A percentile compares a stretch with the other conserved stretches of the same genome.
Evolutionary conservation across 2,329 filamentous ascomycete species (phyloP).

Genomic region (Fusarium chlamydosporum): DNA sequence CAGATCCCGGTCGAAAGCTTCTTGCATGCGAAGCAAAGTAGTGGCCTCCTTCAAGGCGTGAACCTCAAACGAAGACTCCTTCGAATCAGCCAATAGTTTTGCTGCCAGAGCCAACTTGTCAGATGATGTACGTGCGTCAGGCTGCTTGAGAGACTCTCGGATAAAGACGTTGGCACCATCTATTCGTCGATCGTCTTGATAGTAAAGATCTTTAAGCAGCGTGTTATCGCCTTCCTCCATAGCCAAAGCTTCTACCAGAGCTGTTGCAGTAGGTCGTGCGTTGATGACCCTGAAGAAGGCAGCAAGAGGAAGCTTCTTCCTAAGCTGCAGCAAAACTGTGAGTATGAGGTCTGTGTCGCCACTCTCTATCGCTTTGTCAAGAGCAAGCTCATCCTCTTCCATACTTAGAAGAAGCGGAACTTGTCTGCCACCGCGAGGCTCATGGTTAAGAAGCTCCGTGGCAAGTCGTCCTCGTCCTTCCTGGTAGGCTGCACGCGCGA

Average conservation of each 20-base stretch:
- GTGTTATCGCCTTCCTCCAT: constrained; percentile 77
- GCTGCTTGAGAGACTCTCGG: constrained; percentile 82
- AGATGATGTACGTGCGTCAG: constrained; percentile 75
- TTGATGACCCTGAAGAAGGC: constrained; percentile 95
- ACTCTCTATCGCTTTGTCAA: constrained; percentile 96
- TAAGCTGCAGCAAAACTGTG: constrained; percentile 87
- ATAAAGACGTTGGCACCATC: constrained; percentile 92
- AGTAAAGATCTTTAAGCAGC: constrained; percentile 94
- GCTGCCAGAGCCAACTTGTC: constrained; percentile 92
- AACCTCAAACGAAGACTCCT: constrained; percentile 81
- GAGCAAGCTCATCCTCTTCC: constrained; percentile 94
- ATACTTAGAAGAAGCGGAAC: constrained; percentile 93
- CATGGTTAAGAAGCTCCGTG: constrained; percentile 91
- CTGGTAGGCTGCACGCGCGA: constrained; percentile 92
- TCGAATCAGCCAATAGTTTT: constrained; percentile 86
- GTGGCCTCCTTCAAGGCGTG: constrained; percentile 83
- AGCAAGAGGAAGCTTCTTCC: constrained; percentile 89
- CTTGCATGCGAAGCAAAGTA: constrained; percentile 86
- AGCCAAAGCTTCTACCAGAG: constrained; percentile 89
- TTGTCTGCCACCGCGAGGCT: constrained; percentile 94
- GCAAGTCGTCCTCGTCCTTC: constrained; percentile 92
- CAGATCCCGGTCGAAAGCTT: constrained; percentile 87
- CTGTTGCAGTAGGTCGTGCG: constrained; percentile 84
- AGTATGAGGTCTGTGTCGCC: constrained; percentile 95
- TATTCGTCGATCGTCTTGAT: constrained; percentile 92